A percentile compares a stretch with the other conserved stretches of the same genome.
Evolutionary conservation across 148 eudicot species (phyloP).

Genomic region (Heliosperma pusillum): DNA sequence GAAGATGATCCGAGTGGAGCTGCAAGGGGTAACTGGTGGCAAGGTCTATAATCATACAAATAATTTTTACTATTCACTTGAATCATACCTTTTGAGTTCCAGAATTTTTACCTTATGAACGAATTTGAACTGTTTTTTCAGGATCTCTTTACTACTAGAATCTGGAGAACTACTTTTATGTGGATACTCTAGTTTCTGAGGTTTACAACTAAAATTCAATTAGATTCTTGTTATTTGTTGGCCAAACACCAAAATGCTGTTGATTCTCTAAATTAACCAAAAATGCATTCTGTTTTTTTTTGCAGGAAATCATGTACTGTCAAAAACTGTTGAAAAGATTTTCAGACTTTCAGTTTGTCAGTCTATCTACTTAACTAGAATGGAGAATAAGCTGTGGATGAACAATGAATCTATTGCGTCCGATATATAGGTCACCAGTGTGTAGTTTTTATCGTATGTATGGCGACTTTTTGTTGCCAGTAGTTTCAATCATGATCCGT

Average conservation of each 20-base stretch:
- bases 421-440: background rate
- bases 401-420: background rate
- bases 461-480: background rate
- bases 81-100: background rate
- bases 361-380: background rate
- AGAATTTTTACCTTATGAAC: background rate
- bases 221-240: too few relatives aligned
- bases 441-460: background rate
- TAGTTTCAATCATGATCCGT: too few relatives aligned
- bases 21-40: conserved; percentile 94
- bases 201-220: background rate
- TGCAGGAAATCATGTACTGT: conserved; percentile 19
- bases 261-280: background rate
- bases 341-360: background rate
- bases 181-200: conserved; percentile 17
- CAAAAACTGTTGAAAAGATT: background rate
- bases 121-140: conserved; percentile 28
- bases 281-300: background rate
- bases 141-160: conserved; percentile 78
- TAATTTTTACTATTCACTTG: background rate
- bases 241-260: background rate
- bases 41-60: conserved; percentile 39
- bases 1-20: conserved; percentile 76
- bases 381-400: conserved; percentile 17
- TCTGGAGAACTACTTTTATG: background rate